Conservation (phyloP, 2,329 filamentous ascomycete species). For the Alternaria sp. region DNA sequence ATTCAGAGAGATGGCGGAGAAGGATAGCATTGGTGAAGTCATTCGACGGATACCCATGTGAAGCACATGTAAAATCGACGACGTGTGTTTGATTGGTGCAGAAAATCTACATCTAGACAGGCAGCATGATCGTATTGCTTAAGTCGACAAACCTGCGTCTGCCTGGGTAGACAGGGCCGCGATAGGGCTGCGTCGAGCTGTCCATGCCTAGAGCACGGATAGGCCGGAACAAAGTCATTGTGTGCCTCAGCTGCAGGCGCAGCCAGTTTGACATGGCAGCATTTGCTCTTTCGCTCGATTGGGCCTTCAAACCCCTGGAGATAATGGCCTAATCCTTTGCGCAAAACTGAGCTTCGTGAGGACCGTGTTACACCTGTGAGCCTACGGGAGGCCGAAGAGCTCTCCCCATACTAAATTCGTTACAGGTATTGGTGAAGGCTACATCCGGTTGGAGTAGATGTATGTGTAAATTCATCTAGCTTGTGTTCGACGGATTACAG, state of each 20-base stretch:
- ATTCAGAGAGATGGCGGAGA: not conserved
- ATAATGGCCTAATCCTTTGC: not conserved
- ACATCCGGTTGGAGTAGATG: not conserved
- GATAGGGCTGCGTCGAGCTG: not conserved
- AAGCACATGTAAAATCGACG: not conserved
- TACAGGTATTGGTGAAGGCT: not conserved
- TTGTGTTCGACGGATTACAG: not conserved
- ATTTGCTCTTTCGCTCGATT: not conserved
- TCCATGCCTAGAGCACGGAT: not conserved
- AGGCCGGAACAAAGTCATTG: not conserved
- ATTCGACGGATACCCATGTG: not conserved
- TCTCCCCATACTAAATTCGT: not conserved
- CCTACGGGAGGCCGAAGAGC: not conserved
- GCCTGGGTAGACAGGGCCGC: not conserved
- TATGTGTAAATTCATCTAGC: not conserved
- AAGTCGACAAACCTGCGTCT: not conserved
- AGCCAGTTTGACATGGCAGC: not conserved
- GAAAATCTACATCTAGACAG: not conserved
- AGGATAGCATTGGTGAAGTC: not conserved
- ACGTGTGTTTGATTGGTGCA: not conserved
- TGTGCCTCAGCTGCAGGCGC: not conserved
- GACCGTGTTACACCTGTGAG: not conserved
- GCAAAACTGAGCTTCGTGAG: not conserved
- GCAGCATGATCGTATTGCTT: not conserved
- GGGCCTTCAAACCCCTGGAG: not conserved